Base-by-base conservation (phyloP, 805 yeast genomes). In the Candida suzukii region DNA sequence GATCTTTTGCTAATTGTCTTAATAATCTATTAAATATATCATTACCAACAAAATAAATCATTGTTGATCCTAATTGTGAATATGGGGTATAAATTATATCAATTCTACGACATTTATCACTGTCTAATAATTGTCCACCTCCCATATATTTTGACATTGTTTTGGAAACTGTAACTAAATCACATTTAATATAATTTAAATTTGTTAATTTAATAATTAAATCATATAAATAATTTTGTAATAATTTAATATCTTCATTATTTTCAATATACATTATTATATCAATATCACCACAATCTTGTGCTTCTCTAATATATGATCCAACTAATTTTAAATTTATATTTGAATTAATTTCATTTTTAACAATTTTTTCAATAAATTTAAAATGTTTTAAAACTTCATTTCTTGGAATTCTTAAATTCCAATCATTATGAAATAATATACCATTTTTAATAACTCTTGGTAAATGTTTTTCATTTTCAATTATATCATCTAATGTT, bases 21-120 rank as follows among this genome's bases (percentile, higher is more conserved):
- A 74, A 49, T 26, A 60, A 51, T 40, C 80, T 63, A 51, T 76
- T 77, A 52, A 76, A 74, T 20, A 64, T 57, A 42, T 69, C 71
- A 47, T 74, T 70, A 0, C 83, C 83, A 0, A 77, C 74, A 48
- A 74, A 77, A 51, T 77, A 76, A 7, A 77, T 57, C 49, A 68
- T 48, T 0, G 73, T 60, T 0, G 77, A 73, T 0, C 80, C 83
- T 9, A 63, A 48, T 26, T 67, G 64, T 2, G 51, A 43, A 62
- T 73, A 64, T 1, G 73, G 74, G 6, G 71, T 74, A 3, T 67
- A 51, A 32, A 77, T 50, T 31, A 78, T 64, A 47, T 78, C 83
- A 46, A 78, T 58, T 41, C 83, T 60, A n/a, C 83, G 64, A 61
- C 78, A 73, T 11, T 51, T 54, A 11, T 50, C 47, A 12, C 56